phyloP scores from a whole-genome alignment of 2,329 filamentous ascomycete species.

The Botrytis cinerea region DNA sequence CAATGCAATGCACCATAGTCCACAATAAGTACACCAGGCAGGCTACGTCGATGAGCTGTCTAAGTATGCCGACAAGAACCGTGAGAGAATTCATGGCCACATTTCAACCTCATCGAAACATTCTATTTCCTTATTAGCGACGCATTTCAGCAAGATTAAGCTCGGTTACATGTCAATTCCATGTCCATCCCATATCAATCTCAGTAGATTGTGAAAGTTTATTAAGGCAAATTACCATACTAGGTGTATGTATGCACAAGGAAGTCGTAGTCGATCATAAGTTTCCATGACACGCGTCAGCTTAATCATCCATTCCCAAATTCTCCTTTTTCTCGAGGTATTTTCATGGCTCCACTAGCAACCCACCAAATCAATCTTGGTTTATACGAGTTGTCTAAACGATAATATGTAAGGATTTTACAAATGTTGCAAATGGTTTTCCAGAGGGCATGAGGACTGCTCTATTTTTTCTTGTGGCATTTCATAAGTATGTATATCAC shows the following conservation, averaged over 20 bases:
- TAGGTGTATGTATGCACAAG: slow-evolving; percentile 1
- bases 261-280: background rate
- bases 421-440: background rate
- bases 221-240: background rate
- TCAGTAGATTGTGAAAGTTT: background rate
- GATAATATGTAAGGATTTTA: background rate
- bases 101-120: background rate
- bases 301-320: background rate
- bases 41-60: background rate
- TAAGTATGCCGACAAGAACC: background rate
- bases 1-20: background rate
- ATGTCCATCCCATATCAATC: background rate
- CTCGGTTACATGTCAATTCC: background rate
- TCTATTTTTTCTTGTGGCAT: background rate
- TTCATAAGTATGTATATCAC: background rate
- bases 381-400: background rate
- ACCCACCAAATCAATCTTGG: background rate
- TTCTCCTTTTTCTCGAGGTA: background rate
- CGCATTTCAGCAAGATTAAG: background rate
- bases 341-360: background rate
- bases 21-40: background rate
- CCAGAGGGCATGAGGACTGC: background rate
- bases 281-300: slow-evolving; percentile 2
- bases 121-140: background rate
- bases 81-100: background rate